Base-by-base conservation (phyloP, 805 yeast species). In the Phaffomyces opuntiae region DNA sequence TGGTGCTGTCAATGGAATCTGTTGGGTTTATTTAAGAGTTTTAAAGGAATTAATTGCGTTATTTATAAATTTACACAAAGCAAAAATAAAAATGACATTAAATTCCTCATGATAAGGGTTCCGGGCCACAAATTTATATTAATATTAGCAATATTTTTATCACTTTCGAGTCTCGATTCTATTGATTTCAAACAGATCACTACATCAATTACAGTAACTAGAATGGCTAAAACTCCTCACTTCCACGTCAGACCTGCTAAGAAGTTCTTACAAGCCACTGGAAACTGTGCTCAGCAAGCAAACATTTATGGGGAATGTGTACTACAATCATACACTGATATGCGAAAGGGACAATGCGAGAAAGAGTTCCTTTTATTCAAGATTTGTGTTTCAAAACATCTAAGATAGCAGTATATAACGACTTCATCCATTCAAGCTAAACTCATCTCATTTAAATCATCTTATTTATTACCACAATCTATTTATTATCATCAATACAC, bases 281-380 rank as follows among this genome's bases (percentile, higher is more conserved):
- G 65, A 27, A 61, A 63, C 49, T 74, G 79, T 52, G 60, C 75
- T 16, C 39, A 54, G 12, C 67, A 70, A 50, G 78, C 77, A 2
- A 47, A 62, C 41, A 70, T 67, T 0, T 80, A 80, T 53, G 85
- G 83, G 8, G 69, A 74, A 51, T 80, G 86, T 53, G 66, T 80
- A 21, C 59, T 79, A 38, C 60, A 62, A 38, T 66, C 70, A 42
- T 78, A 79, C 59, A 68, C 73, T 47, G 73, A 72, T 25, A 70
- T 80, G 36, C 56, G 70, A 13, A 72, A 74, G 47, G 78, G 75
- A 49, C 68, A 73, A n/a, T 80, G 85, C 55, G 66, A 63, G 39
- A 55, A 64, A 29, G 82, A 80, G 57, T 80, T 80, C 47, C 49
- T 58, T 21, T 54, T 55, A 33, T 80, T 77, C 59, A 77, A 72